Base-by-base conservation (phyloP, 2,329 filamentous ascomycete species). In the Talaromyces sp. region DNA sequence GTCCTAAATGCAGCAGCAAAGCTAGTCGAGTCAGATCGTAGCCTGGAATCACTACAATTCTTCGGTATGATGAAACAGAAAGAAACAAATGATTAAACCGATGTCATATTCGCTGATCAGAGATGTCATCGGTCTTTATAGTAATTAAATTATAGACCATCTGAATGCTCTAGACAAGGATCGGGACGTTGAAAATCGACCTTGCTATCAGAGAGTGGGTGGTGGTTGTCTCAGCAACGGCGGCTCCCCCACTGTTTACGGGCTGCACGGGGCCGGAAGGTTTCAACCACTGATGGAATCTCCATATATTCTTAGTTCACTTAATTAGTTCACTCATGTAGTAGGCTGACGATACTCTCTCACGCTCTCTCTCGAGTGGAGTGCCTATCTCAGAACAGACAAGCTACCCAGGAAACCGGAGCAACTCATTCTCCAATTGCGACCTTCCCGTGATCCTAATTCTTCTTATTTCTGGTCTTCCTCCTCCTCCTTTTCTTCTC, bases 181-280 rank as follows among this genome's bases (percentile, higher is more conserved):
- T 31, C 41, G 33, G 57, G 25, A 60, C 27, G 37, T 60, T 43
- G 37, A 15, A 27, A 43, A 59, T 43, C 10, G 33, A 9, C 33
- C 13, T 59, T 47, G 56, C 37, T 45, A 47, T 49, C 39, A 19
- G 43, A n/a, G 13, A 39, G 22, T 56, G 37, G 25, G 43, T 49
- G 27, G 9, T 9, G n/a, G 64, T 66, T 62, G 64, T 60, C 64
- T 54, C n/a, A 25, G 60, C 64, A 66, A 66, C 64, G 52, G 25
- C 27, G n/a, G 27, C 43, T 50, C 63, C 35, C 62, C 62, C 52
- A 56, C 52, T 65, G 63, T 65, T 65, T 65, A 65, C 63, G 6
- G 52, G 33, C 57, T 37, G 63, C 63, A 65, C 58, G 58, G 63
- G 63, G 57, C 63, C 63, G 63, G 63, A 64, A 31, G 56, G 33